Conservation (phyloP, 768 basidiomycete genomes). For the Suillus subaureus region DNA sequence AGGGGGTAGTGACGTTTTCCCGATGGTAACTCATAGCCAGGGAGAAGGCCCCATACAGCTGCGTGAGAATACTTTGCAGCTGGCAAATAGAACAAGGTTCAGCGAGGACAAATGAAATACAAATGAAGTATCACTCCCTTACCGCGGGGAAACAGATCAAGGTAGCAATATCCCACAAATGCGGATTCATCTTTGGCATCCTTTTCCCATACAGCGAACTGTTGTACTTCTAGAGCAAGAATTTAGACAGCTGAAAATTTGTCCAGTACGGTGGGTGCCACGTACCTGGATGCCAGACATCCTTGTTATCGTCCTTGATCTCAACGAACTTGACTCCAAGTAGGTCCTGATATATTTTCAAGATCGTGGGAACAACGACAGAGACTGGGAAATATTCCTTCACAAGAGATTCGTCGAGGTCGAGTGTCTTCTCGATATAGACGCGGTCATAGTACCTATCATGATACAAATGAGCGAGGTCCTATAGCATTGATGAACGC, state of each 20-base stretch:
- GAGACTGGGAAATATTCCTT: slow-evolving; percentile 91
- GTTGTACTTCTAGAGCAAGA: slow-evolving; percentile 64
- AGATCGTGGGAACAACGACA: slow-evolving; percentile 79
- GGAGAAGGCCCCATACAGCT: slow-evolving; percentile 77
- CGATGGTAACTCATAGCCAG: slow-evolving; percentile 60
- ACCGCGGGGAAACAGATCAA: slow-evolving; percentile 88
- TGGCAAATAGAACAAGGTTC: slow-evolving; percentile 25
- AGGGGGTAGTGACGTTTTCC: slow-evolving; percentile 73
- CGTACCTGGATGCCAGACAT: slow-evolving; percentile 81
- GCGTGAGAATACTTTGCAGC: slow-evolving; percentile 85
- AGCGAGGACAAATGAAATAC: slow-evolving; percentile 4
- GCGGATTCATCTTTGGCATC: slow-evolving; percentile 68
- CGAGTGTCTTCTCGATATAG: slow-evolving; percentile 65
- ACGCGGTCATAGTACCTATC: slow-evolving; percentile 35
- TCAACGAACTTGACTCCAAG: slow-evolving; percentile 71
- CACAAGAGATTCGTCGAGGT: slow-evolving; percentile 74
- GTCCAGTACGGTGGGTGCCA: slow-evolving; percentile 12
- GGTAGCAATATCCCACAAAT: slow-evolving; percentile 85
- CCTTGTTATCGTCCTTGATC: slow-evolving; percentile 53
- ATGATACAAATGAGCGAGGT: slow-evolving; percentile 1
- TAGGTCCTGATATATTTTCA: slow-evolving; percentile 82
- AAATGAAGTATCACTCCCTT: slow-evolving; percentile 19
- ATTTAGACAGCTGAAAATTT: background rate
- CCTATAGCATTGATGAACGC: background rate
- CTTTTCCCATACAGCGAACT: slow-evolving; percentile 84